Base-by-base conservation (phyloP, 2,329 filamentous ascomycete species). In the Elsinoe necatrix region DNA sequence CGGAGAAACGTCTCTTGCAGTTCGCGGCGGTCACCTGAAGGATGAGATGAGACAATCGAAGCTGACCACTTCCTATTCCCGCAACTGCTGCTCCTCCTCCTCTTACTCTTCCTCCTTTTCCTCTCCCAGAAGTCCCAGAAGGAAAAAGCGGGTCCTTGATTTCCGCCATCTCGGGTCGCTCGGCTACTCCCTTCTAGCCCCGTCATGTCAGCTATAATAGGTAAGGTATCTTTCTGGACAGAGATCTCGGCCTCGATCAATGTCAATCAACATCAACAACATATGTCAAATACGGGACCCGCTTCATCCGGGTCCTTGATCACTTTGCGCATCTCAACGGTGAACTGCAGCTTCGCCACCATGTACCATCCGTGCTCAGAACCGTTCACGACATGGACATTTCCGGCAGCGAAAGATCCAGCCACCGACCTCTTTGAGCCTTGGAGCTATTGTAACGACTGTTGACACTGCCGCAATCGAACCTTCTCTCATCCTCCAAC, bases 161-260 rank as follows among this genome's bases (percentile, higher is more conserved):
- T 50, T 31, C 45, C 43, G 31, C 21, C 29, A 48, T 48, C 43
- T 48, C 43, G 43, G 43, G 23, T 48, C 43, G n/a, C 43, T 29
- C 43, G 43, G 43, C 43, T 48, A 1, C 43, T 48, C 27, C 43
- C 43, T 48, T 34, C 31, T 27, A 12, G 41, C 16, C 41, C 41
- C 41, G 41, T 16, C 2, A 43, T 16, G 11, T 21, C 12, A 16
- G 1, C n/a, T 16, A 16, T 11, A 42, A n/a, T n/a, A n/a, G n/a
- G n/a, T n/a, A n/a, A n/a, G n/a, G n/a, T n/a, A 4, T 29, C 27
- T 29, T 29, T 29, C 4, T 9, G 4, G 41, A 25, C 18, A 11
- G 21, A 25, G 34, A 37, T 37, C 18, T 20, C 12, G 20, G 41
- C 41, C 41, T 45, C 41, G 41, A 45, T 14, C 34, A 12, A 12